Percentiles rank a stretch among this genome's conserved stretches.
Evolutionary conservation across 768 basidiomycete species (phyloP).

Genomic region (Auricularia sp.): DNA sequence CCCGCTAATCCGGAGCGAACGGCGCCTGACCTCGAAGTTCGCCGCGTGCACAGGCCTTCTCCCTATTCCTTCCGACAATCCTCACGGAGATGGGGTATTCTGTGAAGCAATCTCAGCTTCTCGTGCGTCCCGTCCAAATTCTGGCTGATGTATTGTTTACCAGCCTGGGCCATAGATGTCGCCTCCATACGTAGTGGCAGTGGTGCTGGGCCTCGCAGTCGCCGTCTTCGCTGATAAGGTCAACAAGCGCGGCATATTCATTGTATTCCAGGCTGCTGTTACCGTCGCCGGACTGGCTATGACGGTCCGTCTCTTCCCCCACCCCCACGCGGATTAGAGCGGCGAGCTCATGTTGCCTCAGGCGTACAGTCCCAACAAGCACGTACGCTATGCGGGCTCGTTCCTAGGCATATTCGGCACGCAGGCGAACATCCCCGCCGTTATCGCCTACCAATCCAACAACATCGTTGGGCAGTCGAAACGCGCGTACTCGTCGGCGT

Average conservation of each 20-base stretch:
- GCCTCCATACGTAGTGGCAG: conserved; percentile 18
- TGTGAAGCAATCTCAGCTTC: conserved; percentile 12
- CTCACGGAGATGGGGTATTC: conserved; percentile 14
- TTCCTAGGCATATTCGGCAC: conserved; percentile 6
- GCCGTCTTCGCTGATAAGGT: conserved; percentile 15
- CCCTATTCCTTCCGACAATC: conserved; percentile 19
- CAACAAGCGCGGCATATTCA: conserved; percentile 16
- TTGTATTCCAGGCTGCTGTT: conserved; percentile 13
- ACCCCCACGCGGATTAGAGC: neutral
- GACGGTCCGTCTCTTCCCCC: conserved; percentile 8
- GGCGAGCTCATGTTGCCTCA: neutral
- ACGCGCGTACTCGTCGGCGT: conserved; percentile 14
- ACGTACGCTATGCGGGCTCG: conserved; percentile 1
- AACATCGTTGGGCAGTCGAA: conserved; percentile 17
- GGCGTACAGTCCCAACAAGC: neutral
- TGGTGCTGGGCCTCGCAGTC: conserved; percentile 14
- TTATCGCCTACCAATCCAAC: conserved; percentile 12
- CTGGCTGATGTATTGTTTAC: too few species aligned
- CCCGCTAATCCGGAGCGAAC: too few species aligned
- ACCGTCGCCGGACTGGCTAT: conserved; percentile 13
- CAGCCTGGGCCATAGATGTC: conserved; percentile 10
- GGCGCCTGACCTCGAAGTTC: too few species aligned
- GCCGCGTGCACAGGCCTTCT: conserved; percentile 4
- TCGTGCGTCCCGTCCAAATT: conserved; percentile 8
- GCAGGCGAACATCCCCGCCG: neutral